A percentile compares a stretch with the other conserved stretches of the same genome.
phyloP scores from a whole-genome alignment of 148 eudicot species.

The Gaultheria prostrata region DNA sequence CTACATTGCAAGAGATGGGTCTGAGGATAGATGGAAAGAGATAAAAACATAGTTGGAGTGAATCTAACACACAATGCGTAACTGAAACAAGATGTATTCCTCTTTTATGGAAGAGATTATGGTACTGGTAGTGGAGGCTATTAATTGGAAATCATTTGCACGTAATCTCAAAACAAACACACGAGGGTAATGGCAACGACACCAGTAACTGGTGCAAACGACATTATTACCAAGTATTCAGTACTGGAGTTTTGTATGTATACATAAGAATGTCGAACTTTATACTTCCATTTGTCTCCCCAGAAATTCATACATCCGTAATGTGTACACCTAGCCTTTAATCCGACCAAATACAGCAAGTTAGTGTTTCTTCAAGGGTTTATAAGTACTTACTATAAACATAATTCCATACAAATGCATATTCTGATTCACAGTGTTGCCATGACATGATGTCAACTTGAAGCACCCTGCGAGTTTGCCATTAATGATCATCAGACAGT shows the following conservation, averaged over 20 bases:
- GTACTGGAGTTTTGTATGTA: no score
- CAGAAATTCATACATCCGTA: background rate
- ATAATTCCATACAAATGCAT: slow-evolving; percentile 77
- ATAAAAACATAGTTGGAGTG: background rate
- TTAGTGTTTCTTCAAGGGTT: background rate
- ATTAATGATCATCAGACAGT: slow-evolving; percentile 10
- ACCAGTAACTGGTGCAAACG: background rate
- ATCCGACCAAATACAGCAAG: background rate
- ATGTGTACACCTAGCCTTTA: background rate
- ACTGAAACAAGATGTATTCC: background rate
- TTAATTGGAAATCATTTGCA: background rate
- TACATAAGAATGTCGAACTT: background rate
- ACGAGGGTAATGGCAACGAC: background rate
- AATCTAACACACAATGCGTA: background rate
- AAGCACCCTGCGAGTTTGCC: slow-evolving; percentile 64
- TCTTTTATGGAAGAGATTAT: background rate
- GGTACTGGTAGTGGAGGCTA: background rate
- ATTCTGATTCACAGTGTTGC: slow-evolving; percentile 58
- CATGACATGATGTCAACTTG: slow-evolving; percentile 66
- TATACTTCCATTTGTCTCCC: background rate
- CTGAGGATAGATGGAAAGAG: background rate
- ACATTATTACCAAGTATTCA: background rate
- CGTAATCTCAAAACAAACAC: background rate
- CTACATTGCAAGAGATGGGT: slow-evolving; percentile 35
- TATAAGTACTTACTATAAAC: slow-evolving; percentile 66